Evolutionary conservation across 2,329 filamentous ascomycete genomes (phyloP).

Genomic region (Lithohypha guttulata): DNA sequence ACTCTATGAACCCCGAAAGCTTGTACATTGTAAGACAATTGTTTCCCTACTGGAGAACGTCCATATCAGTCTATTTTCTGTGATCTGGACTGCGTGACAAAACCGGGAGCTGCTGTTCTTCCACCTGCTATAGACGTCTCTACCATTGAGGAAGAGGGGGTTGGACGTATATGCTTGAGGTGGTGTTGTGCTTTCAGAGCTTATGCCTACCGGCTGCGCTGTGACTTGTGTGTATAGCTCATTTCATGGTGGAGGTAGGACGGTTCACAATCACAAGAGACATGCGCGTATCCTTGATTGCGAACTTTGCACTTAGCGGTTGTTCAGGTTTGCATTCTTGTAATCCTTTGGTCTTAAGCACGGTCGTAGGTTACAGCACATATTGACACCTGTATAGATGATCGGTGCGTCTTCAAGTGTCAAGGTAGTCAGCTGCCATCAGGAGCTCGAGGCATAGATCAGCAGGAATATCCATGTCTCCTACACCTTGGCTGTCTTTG

Average conservation of each 20-base stretch:
- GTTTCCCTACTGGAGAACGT: constrained; percentile 18
- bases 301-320: no score
- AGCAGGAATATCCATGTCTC: constrained; percentile 56
- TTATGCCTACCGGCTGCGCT: not conserved
- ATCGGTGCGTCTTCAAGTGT: constrained; percentile 35
- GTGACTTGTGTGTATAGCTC: not conserved
- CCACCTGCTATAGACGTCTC: constrained; percentile 41
- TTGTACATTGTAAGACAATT: no score
- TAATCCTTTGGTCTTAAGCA: no score
- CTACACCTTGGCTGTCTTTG: constrained; percentile 48
- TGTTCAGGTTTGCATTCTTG: no score
- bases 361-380: no score
- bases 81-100: constrained; percentile 22
- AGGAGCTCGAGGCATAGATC: constrained; percentile 55
- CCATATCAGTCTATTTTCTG: constrained; percentile 12
- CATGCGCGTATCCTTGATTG: no score
- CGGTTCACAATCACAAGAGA: no score
- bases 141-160: constrained; percentile 25
- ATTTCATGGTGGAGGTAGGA: no score
- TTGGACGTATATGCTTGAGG: constrained; percentile 30
- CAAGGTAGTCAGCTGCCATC: constrained; percentile 57
- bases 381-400: no score
- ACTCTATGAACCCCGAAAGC: no score
- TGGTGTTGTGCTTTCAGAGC: no score
- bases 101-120: constrained; percentile 26